phyloP scores from a whole-genome alignment of 2,329 filamentous ascomycete genomes.

The Blastomyces gilchristii region DNA sequence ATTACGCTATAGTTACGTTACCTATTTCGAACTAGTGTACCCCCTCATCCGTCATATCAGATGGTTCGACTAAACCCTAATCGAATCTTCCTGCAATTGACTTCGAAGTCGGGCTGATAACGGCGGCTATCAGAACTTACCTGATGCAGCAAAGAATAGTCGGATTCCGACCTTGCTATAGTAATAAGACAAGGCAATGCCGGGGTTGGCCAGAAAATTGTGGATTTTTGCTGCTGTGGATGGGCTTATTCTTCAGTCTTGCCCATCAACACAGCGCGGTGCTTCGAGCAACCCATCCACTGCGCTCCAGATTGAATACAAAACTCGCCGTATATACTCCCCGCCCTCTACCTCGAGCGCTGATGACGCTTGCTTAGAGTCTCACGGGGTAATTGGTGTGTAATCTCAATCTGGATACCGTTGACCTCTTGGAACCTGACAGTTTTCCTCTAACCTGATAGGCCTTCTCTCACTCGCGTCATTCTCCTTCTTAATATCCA shows the following conservation, averaged over 20 bases:
- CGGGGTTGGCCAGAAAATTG: constrained; percentile 66
- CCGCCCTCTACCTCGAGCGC: constrained; percentile 22
- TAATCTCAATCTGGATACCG: constrained; percentile 3
- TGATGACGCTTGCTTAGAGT: constrained; percentile 35
- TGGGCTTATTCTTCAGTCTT: constrained; percentile 68
- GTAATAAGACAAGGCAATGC: constrained; percentile 44
- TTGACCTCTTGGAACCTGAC: background rate
- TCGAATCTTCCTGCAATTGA: background rate
- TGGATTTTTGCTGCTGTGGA: constrained; percentile 71
- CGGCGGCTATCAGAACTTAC: background rate
- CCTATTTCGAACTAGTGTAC: background rate
- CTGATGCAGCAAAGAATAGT: background rate
- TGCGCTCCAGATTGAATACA: constrained; percentile 62
- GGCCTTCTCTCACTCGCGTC: constrained; percentile 76
- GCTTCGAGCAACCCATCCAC: constrained; percentile 42
- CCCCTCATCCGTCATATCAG: background rate
- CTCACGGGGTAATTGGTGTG: constrained; percentile 49
- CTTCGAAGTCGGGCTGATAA: background rate
- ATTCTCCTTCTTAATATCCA: constrained; percentile 73
- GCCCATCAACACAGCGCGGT: constrained; percentile 40
- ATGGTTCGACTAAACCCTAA: background rate
- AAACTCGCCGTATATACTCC: constrained; percentile 44
- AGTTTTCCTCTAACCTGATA: constrained; percentile 30
- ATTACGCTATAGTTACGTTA: background rate
- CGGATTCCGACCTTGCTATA: background rate